phyloP scores from a whole-genome alignment of 495 filamentous ascomycete genomes.

The Xylaria bambusicola region DNA sequence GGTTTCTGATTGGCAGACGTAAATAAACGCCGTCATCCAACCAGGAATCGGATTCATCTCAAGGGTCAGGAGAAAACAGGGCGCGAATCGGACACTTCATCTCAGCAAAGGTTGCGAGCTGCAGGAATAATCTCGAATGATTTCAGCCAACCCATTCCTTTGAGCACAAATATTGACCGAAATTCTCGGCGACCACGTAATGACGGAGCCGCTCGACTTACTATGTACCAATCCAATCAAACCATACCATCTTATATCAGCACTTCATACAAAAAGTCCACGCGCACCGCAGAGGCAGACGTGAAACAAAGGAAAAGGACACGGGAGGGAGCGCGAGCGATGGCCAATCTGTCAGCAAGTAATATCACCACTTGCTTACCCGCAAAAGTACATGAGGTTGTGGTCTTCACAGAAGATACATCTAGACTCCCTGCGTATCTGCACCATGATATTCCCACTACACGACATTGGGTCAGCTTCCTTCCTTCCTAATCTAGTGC shows the following conservation, averaged over 20 bases:
- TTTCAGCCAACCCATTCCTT: constrained; percentile 10
- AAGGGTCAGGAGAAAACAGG: background rate
- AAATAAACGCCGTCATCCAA: constrained; percentile 15
- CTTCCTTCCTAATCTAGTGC: background rate
- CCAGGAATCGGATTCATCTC: constrained; percentile 2
- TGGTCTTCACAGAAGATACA: background rate
- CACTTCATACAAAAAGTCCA: constrained; percentile 7
- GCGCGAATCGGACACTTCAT: constrained; percentile 6
- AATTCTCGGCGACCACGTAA: constrained; percentile 18
- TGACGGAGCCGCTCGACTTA: background rate
- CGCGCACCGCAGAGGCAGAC: background rate
- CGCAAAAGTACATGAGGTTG: background rate
- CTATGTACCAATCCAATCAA: background rate
- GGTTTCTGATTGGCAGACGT: constrained; percentile 17
- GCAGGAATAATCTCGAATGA: constrained; percentile 4
- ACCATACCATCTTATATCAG: constrained; percentile 3
- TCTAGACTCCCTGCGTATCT: background rate
- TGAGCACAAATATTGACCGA: constrained; percentile 15
- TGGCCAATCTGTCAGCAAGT: background rate
- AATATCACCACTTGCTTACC: background rate
- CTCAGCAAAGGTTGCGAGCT: background rate
- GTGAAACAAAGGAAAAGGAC: constrained; percentile 2
- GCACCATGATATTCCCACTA: background rate
- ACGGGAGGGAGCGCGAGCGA: constrained; percentile 8
- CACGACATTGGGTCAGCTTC: background rate